Base-by-base conservation (phyloP, 768 basidiomycete species). In the Crucibulum laeve region DNA sequence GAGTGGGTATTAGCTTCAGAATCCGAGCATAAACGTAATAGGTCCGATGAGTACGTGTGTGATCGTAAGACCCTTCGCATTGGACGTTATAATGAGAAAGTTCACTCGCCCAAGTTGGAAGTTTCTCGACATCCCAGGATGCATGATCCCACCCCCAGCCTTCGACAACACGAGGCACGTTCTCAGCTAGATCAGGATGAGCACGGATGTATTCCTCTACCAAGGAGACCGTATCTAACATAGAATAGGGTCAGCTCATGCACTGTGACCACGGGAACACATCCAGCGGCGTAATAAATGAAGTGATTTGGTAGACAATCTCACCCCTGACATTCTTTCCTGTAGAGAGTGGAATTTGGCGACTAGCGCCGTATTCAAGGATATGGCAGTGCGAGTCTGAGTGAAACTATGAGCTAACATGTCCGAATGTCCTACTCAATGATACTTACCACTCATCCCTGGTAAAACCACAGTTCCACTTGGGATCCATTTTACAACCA, bases 101-200 rank as follows among this genome's bases (percentile, higher is more conserved):
- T n/a, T 35, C 1, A 17, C 25, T 21, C 14, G 24, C 38, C 38
- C 38, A 40, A 7, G 69, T 72, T 4, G 83, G 84, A 61, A 78
- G 83, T 21, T 62, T 62, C 26, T 62, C 60, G 19, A 47, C 53
- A 13, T 65, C 57, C 80, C 79, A 81, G 43, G 65, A 65, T 3
- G 84, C 87, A 60, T 89, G 87, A 53, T 89, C 83, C 84, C 86
- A 90, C 3, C 87, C 87, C 63, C 79, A 73, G 3, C 84, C 84
- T 48, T 79, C 72, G 4, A 89, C 67, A 57, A 76, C 78, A 43
- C 63, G 65, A 19, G 66, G 58, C 21, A 54, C 63, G 56, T 83
- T 67, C 5, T 58, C 51, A 5, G 60, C 54, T 17, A 77, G 54
- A 21, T 74, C 73, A 0, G 66, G 67, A 44, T 74, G 60, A 3